Evolutionary conservation across 2,329 filamentous ascomycete genomes (phyloP), one percentile per base, ranked within the genome.

Genomic region (Sphaerulina musiva): DNA sequence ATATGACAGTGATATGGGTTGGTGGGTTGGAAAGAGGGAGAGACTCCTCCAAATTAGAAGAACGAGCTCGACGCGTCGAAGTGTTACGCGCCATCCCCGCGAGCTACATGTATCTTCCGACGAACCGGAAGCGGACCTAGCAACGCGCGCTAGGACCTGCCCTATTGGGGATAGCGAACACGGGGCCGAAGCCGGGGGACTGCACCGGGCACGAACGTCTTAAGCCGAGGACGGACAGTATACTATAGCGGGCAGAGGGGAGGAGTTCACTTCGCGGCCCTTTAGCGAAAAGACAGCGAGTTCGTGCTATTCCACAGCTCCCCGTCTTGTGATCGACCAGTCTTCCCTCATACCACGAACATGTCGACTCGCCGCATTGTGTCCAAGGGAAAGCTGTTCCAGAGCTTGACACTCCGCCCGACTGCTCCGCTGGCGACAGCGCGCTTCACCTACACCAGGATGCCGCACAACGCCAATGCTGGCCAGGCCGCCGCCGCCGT

Each of bases 281-380:
- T 56, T 56, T 56, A 45, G 48, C 48, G 52, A 56, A 44, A 56
- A 56, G 54, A 52, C 54, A 36, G 32, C 54, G 46, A 47, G 48
- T 32, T 14, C n/a, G 26, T 26, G 17, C 42, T 29, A 26, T 29
- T 2, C 20, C 6, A 42, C 26, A 29, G 26, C 26, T 6, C 26
- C 5, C 20, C 20, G 3, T 20, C 20, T 20, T 20, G 20, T 29
- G 26, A 7, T 29, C 26, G 26, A 29, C 26, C 26, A 6, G 26
- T 29, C 26, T 29, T 29, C 26, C 26, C 32, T 31, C 12, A 36
- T n/a, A 48, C 41, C 44, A 26, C 48, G 44, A 49, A 48, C 58
- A 54, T 77, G 74, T 74, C 74, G 39, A 69, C 73, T 56, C 73
- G 74, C 59, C 72, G 74, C 66, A 70, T 71, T 52, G 62, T 76